Evolutionary conservation across 1,139 yeast genomes (phyloP).

Genomic region (Protomyces macrosporus): DNA sequence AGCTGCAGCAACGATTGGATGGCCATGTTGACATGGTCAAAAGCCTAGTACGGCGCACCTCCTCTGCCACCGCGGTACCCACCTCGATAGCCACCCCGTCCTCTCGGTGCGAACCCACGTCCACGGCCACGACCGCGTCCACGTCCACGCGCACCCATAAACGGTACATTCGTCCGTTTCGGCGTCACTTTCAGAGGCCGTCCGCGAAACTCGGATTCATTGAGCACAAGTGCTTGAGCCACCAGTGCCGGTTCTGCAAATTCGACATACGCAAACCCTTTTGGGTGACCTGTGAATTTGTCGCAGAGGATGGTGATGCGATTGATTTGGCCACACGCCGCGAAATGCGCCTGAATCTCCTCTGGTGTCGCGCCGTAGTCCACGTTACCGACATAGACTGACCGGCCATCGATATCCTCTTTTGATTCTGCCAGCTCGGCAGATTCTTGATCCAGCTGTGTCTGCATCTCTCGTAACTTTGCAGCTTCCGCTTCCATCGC

Average conservation of each 20-base stretch:
- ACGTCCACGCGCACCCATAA: conserved; percentile 47
- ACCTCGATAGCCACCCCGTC: conserved; percentile 49
- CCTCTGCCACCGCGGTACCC: conserved; percentile 43
- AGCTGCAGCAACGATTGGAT: no score
- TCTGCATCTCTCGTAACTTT: conserved; percentile 50
- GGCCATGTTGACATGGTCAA: no score
- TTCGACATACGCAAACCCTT: conserved; percentile 82
- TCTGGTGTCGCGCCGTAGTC: conserved; percentile 75
- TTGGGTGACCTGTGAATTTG: conserved; percentile 69
- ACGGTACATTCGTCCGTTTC: conserved; percentile 77
- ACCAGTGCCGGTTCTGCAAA: conserved; percentile 62
- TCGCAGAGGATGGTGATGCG: conserved; percentile 76
- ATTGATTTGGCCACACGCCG: conserved; percentile 68
- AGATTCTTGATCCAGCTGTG: conserved; percentile 46
- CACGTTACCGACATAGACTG: conserved; percentile 83
- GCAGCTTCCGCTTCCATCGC: conserved; percentile 54
- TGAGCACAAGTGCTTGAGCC: conserved; percentile 58
- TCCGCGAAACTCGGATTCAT: conserved; percentile 62
- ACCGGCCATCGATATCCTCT: conserved; percentile 65
- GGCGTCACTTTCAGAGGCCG: conserved; percentile 66
- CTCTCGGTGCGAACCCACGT: conserved; percentile 51
- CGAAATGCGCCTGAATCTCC: conserved; percentile 73
- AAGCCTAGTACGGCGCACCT: conserved; percentile 33
- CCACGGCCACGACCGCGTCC: conserved; percentile 45
- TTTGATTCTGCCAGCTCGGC: conserved; percentile 47